These are phyloP conservation scores for Cytospora leucostoma DNA, from an alignment of 2,329 filamentous ascomycete genomes.

Conservation along the genomic window DNA sequence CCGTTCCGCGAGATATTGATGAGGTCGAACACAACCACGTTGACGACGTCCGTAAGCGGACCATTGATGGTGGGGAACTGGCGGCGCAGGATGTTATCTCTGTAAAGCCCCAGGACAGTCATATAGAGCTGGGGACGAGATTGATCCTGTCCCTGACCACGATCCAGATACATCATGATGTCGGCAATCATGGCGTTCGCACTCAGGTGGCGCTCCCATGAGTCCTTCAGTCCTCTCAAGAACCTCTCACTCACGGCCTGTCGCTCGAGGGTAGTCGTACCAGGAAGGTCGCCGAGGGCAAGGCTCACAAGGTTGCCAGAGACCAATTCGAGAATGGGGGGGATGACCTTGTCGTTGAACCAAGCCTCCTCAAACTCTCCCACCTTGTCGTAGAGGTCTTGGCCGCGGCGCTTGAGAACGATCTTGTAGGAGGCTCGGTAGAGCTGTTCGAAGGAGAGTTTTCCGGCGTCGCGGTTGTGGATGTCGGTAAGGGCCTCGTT, in stretches of 20 bases:
- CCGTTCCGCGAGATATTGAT: constrained; percentile 90
- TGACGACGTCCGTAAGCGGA: constrained; percentile 72
- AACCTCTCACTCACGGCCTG: constrained; percentile 82
- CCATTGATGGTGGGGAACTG: constrained; percentile 42
- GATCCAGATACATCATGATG: constrained; percentile 96
- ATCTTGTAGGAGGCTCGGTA: constrained; percentile 95
- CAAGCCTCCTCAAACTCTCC: constrained; percentile 79
- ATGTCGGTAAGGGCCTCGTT: constrained; percentile 80
- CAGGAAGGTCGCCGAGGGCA: constrained; percentile 56
- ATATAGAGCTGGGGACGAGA: constrained; percentile 75
- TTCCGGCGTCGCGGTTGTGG: constrained; percentile 86
- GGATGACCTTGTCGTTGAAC: constrained; percentile 74
- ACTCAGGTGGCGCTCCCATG: constrained; percentile 87
- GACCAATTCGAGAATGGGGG: constrained; percentile 69
- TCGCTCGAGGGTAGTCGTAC: constrained; percentile 73
- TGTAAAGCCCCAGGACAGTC: constrained; percentile 82
- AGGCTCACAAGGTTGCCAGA: constrained; percentile 65
- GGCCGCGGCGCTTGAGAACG: constrained; percentile 83
- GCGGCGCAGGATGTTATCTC: constrained; percentile 74
- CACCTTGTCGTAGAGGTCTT: constrained; percentile 77
- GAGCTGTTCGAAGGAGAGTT: constrained; percentile 90
- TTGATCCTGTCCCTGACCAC: constrained; percentile 72
- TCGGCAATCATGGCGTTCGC: constrained; percentile 97
- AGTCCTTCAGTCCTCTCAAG: constrained; percentile 70
- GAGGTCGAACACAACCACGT: constrained; percentile 82